Evolutionary conservation across 768 basidiomycete genomes (phyloP), one percentile per base, ranked within the genome.

Genomic region (Russula lepida): DNA sequence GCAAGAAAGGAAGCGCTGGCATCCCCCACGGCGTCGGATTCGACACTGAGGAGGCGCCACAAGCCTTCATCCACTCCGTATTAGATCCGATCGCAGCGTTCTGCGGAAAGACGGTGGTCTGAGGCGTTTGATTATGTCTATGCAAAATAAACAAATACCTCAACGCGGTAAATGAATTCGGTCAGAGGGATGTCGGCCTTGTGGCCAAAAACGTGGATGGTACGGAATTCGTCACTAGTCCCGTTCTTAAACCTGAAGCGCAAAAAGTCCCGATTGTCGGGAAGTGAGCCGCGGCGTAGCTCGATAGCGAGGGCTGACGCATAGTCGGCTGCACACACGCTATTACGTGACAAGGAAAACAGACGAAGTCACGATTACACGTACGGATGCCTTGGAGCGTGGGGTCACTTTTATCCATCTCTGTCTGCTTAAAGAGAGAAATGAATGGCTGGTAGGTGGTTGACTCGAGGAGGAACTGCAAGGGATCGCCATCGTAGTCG

Each of bases 381-480:
- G 70, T 69, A 89, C 88, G 86, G 64, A 90, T 80, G 44, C 77
- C 83, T 52, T 75, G 72, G 65, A 86, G 72, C 56, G 85, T 80
- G 1, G 87, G 85, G 69, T 83, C 73, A 28, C 79, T 73, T 63
- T 80, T 75, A 66, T 73, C 66, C 58, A 86, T 74, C 59, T 86
- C 88, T 21, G 89, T 82, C 72, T 88, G 81, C 70, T 85, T 82
- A 82, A 94, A 88, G 72, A 94, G 79, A 4, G 89, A 92, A 69
- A 93, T 85, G 81, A 95, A 91, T 15, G 92, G 86, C 72, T 93
- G 92, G 78, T 94, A 94, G 64, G 89, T 88, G 17, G 86, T 85
- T 74, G 89, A 83, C 66, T 90, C 78, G 66, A 92, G 71, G 73
- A 86, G 77, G 74, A 94, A 80, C 68, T 89, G 85, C 54, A 93